These are phyloP conservation scores for Boletellus emodensis DNA, from an alignment of 768 basidiomycete genomes.

Conservation along the genomic window DNA sequence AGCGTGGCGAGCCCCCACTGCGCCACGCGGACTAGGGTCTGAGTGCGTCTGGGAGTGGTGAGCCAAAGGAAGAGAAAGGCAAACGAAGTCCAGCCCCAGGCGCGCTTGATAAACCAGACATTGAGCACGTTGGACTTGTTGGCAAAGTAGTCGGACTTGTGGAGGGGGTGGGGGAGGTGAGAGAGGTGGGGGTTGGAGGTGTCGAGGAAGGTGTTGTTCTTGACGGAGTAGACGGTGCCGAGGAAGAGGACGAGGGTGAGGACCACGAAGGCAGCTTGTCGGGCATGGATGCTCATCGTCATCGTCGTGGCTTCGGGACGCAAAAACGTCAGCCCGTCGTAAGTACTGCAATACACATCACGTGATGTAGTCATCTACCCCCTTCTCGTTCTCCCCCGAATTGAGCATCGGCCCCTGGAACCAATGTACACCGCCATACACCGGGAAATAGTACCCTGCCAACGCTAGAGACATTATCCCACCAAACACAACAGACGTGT, in stretches of 20 bases:
- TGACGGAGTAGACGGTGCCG: too few relatives aligned
- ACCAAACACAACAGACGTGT: slow-evolving; percentile 60
- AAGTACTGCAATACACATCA: too few relatives aligned
- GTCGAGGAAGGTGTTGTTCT: too few relatives aligned
- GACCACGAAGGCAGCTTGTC: slow-evolving; percentile 35
- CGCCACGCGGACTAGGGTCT: slow-evolving; percentile 39
- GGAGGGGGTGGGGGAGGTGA: slow-evolving; percentile 67
- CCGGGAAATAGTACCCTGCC: slow-evolving; percentile 62
- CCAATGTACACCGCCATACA: slow-evolving; percentile 67
- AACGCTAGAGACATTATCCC: slow-evolving; percentile 53
- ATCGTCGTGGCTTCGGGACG: too few relatives aligned
- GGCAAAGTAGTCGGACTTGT: slow-evolving; percentile 68
- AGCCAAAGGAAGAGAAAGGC: slow-evolving; percentile 57
- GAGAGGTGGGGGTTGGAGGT: slow-evolving; percentile 71
- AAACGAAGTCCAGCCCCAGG: slow-evolving; percentile 86
- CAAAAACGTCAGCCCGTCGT: too few relatives aligned
- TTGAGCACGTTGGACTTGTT: slow-evolving; percentile 80
- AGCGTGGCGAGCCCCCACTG: slow-evolving; percentile 58
- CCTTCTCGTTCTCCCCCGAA: too few relatives aligned
- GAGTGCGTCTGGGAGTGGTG: slow-evolving; percentile 48
- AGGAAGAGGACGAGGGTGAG: slow-evolving; percentile 54
- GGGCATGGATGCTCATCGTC: slow-evolving; percentile 9
- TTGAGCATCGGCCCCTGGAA: slow-evolving; percentile 50
- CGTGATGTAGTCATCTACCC: too few relatives aligned
- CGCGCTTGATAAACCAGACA: slow-evolving; percentile 80